Base-by-base conservation (phyloP, 2,329 filamentous ascomycete genomes). In the Truncatella angustata region DNA sequence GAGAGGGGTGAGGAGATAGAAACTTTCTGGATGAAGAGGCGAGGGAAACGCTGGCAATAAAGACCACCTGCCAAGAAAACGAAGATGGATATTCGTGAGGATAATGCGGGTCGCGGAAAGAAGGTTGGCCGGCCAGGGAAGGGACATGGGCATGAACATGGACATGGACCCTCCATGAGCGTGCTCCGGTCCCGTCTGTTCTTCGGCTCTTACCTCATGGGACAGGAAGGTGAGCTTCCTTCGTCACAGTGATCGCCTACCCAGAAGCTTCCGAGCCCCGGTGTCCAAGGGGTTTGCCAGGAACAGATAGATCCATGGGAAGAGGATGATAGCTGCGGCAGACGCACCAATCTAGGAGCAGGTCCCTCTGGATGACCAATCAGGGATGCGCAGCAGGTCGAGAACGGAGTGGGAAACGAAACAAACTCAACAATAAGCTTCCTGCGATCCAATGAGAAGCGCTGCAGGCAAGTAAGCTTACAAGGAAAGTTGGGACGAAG, bases 1-100 rank as follows among this genome's bases (percentile, higher is more conserved):
- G 57, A 54, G 64, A 63, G 56, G 62, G 68, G 67, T 64, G 62
- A 61, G 63, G 62, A 59, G 60, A 58, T 60, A 54, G 54, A 54
- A 58, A 57, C 55, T 51, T 59, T 57, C 63, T 58, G 52, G 57
- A 60, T 54, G 26, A 58, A 58, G 54, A 53, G 56, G 58, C n/a
- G n/a, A n/a, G 63, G 64, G 60, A 62, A 63, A 61, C 58, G 54
- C 23, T 48, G 50, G 52, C 61, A 64, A 64, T 63, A 64, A 64
- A 64, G 60, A 54, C 40, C 48, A 56, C 49, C 23, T 47, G 37
- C 56, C 55, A 50, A 57, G 56, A 57, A 20, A 37, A 49, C 39
- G 30, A 42, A 46, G 6, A 52, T 51, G 46, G 48, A 37, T 49
- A 49, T 45, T 37, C 11, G n/a, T 54, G 51, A 54, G 55, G 51